Base-by-base conservation (phyloP, 768 basidiomycete genomes). In the Russula brevipes region DNA sequence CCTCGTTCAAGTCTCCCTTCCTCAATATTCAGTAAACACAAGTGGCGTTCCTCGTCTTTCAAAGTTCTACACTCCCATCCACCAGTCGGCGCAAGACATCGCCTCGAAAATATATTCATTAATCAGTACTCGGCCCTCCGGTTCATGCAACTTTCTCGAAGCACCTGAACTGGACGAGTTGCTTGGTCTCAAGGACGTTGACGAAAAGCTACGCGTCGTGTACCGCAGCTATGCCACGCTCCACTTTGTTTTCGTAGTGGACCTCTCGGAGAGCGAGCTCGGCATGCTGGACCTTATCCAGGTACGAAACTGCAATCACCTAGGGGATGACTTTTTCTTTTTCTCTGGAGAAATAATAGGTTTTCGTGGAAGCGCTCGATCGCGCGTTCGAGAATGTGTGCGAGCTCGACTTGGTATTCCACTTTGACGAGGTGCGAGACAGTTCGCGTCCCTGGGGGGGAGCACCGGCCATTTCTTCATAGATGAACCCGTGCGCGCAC, bases 351-450 rank as follows among this genome's bases (percentile, higher is more conserved):
- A 61, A 35, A 36, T 7, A 17, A 10, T 66, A 95, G 95, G 97
- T 99, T 17, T 94, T 99, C 70, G 97, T 99, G 61, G 97, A 99
- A 77, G 88, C 92, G 3, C 81, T 99, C 41, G 97, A 99, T 75
- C 81, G 94, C 42, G 87, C 93, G 16, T 99, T 98, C 72, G 94
- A 97, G 78, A 98, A 98, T 70, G 97, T 99, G 0, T 98, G 97
- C 75, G 97, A 99, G 74, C 79, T 99, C 50, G 97, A 99, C 74
- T 81, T 99, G 12, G 95, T 99, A 55, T 99, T 98, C 74, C 95
- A 98, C 73, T 99, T 98, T 70, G 97, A 98, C 73, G 94, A 98
- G 81, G 95, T 92, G 68, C 38, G 81, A 67, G 38, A 54, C 10
- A 12, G 11, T 46, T 45, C 2, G 5, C 16, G 4, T 14, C 14